Conservation (phyloP, 2,329 filamentous ascomycete species). For the Trichoderma sp. region DNA sequence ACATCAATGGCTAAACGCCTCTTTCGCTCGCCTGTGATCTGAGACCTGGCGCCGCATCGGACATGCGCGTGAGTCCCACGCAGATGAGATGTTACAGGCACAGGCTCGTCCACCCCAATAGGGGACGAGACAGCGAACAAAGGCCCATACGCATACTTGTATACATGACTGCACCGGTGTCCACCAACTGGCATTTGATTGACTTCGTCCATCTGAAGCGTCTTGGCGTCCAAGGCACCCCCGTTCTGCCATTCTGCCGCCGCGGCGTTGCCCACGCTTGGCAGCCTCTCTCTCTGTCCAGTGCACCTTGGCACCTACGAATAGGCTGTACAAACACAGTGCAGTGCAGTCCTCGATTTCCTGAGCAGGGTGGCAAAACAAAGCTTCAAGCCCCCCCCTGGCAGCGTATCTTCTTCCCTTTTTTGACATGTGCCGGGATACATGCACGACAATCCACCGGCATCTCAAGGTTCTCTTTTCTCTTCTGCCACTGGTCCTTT, state of each 20-base stretch:
- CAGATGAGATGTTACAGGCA: background rate
- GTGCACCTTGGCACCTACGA: background rate
- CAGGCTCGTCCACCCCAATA: background rate
- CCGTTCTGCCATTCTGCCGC: slow-evolving; percentile 6
- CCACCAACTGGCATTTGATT: background rate
- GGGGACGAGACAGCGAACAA: background rate
- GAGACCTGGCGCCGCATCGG: background rate
- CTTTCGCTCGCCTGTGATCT: background rate
- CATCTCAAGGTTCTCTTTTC: background rate
- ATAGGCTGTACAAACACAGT: background rate
- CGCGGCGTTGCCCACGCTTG: background rate
- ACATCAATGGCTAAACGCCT: background rate
- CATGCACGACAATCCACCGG: background rate
- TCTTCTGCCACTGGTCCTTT: background rate
- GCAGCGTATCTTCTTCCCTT: background rate
- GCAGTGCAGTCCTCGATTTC: background rate
- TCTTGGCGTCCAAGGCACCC: background rate
- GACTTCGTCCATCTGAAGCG: background rate
- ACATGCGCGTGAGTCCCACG: background rate
- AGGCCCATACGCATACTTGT: background rate
- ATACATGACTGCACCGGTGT: background rate
- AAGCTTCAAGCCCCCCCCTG: background rate
- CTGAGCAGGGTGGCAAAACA: background rate
- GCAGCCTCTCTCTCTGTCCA: background rate
- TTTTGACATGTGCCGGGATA: background rate